phyloP scores from a whole-genome alignment of 2,329 filamentous ascomycete genomes.

The Dactylellina drechsleri region DNA sequence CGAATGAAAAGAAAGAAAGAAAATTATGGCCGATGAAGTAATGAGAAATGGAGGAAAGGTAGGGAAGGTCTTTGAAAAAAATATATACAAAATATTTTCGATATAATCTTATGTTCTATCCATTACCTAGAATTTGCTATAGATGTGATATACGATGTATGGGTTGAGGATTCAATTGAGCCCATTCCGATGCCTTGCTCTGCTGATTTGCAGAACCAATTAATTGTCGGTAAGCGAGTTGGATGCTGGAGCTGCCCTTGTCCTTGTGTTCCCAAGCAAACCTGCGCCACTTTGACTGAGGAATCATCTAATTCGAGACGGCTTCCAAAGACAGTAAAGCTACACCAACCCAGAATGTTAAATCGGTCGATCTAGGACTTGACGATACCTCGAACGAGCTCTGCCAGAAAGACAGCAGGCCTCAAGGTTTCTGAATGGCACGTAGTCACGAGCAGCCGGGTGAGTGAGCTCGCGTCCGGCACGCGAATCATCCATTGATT shows the following conservation, averaged over 20 bases:
- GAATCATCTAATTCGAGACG: constrained; percentile 8
- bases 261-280: background rate
- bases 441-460: constrained; percentile 5
- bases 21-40: constrained; percentile 28
- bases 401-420: background rate
- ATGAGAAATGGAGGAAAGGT: constrained; percentile 52
- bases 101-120: too few relatives aligned
- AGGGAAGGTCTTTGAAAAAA: constrained; percentile 22
- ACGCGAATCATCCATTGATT: background rate
- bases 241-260: background rate
- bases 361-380: background rate
- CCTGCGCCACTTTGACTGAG: background rate
- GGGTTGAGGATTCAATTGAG: too few relatives aligned
- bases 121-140: too few relatives aligned
- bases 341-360: background rate
- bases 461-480: background rate
- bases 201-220: too few relatives aligned
- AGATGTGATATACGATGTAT: too few relatives aligned
- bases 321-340: constrained; percentile 4
- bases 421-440: background rate
- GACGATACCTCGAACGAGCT: background rate
- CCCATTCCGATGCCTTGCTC: too few relatives aligned
- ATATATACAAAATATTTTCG: background rate
- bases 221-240: too few relatives aligned
- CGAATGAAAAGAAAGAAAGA: too few relatives aligned